Base-by-base conservation (phyloP, 2,329 filamentous ascomycete species). In the Cordyceps pruinosa region DNA sequence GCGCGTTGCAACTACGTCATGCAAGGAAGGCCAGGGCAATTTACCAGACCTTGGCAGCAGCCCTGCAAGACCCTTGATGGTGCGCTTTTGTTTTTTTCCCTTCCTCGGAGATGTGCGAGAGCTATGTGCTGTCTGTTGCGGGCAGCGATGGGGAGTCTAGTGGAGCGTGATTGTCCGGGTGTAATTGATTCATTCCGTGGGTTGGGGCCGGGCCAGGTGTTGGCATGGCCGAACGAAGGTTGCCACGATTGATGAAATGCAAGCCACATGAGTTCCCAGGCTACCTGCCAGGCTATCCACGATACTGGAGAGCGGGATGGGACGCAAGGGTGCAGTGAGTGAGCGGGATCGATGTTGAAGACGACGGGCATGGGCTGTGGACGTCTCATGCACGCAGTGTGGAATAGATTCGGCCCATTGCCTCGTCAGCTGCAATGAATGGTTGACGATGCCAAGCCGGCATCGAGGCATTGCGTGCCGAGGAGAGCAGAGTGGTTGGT, bases 1-100 rank as follows among this genome's bases (percentile, higher is more conserved):
- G 35, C 35, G 17, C n/a, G 37, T 42, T 39, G 42, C 32, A 42
- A 55, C 52, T 41, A 55, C 52, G 42, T 55, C 52, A 47, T 55
- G 23, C 41, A 47, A 46, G 32, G 23, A 39, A 35, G 23, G 5
- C 37, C 26, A 9, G 21, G 7, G 42, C 19, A 55, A 55, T 47
- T 47, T 47, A 21, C 41, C 51, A 37, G 21, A 32, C 41, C 51
- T 54, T 46, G 41, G 51, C 51, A 46, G 51, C 42, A 8, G 41
- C 52, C 52, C 32, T 55, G 52, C 32, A 30, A n/a, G n/a, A 25
- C 30, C 7, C 9, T 39, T 15, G 6, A 47, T 55, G 32, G 41
- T 21, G 32, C 15, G 17, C 5, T 21, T 55, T 55, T 19, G 26
- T 46, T 21, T 54, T 17, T 21, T 37, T 23, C 23, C 21, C 30